Conservation (phyloP, 306 rosid genomes). For the Malus fusca region DNA sequence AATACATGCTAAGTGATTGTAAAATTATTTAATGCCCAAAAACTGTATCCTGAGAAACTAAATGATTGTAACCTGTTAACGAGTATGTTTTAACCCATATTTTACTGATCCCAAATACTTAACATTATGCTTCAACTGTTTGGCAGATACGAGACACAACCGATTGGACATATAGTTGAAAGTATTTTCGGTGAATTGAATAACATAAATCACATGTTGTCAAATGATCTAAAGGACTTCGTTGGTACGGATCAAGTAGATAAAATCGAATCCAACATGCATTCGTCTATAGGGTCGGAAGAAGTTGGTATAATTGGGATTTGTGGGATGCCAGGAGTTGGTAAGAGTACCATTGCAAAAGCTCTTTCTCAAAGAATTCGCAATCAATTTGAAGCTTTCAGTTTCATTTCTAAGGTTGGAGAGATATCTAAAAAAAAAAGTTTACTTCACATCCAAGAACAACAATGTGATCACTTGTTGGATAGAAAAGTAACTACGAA, state of each 20-base stretch:
- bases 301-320: not conserved
- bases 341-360: not conserved
- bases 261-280: not conserved
- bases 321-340: conserved; percentile 8
- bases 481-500: not conserved
- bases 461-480: not conserved
- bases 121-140: not conserved
- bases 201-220: not conserved
- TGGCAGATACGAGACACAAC: not conserved
- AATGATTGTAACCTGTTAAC: too few relatives aligned
- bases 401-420: conserved; percentile 5
- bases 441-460: conserved; percentile 1
- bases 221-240: not conserved
- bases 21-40: too few relatives aligned
- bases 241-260: not conserved
- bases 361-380: not conserved
- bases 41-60: too few relatives aligned
- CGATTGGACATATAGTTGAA: not conserved
- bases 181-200: not conserved
- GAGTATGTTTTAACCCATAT: too few relatives aligned
- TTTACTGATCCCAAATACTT: not conserved
- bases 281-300: not conserved
- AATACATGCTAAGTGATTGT: too few relatives aligned
- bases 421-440: conserved; percentile 1
- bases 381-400: conserved; percentile 13